phyloP scores from a whole-genome alignment of 495 filamentous ascomycete species.

The Podospora sp. region DNA sequence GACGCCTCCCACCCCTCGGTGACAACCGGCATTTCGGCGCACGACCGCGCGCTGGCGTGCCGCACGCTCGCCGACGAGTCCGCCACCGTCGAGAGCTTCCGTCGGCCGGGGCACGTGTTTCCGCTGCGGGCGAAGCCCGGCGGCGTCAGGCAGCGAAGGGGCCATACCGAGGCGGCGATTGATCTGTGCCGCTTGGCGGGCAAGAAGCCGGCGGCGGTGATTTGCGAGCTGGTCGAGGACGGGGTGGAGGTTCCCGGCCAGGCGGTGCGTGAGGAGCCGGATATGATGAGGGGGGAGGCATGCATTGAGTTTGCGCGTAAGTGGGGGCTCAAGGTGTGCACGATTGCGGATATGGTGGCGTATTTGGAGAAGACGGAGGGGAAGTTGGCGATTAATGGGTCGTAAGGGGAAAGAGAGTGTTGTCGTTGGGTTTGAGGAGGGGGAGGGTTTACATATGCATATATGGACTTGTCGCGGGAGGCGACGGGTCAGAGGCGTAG shows the following conservation, averaged over 20 bases:
- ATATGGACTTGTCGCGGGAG: not conserved
- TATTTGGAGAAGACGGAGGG: conserved; percentile 73
- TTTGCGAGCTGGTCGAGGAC: conserved; percentile 84
- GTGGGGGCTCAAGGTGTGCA: conserved; percentile 92
- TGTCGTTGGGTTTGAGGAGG: not conserved
- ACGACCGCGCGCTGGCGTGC: conserved; percentile 83
- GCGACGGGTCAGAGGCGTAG: not conserved
- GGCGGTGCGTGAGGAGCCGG: conserved; percentile 60
- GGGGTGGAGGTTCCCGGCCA: conserved; percentile 63
- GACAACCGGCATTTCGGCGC: conserved; percentile 87
- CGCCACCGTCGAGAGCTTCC: conserved; percentile 61
- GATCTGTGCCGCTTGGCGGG: conserved; percentile 84
- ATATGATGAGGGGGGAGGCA: conserved; percentile 91
- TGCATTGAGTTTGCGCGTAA: conserved; percentile 85
- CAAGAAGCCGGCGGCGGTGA: conserved; percentile 73
- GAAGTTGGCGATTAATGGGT: conserved; percentile 49
- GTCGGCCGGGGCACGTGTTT: conserved; percentile 88
- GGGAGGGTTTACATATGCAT: not conserved
- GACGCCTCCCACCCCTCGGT: conserved; percentile 72
- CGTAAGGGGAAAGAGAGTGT: conserved; percentile 12
- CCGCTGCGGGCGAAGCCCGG: conserved; percentile 79
- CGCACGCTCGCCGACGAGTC: conserved; percentile 71
- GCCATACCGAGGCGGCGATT: conserved; percentile 91
- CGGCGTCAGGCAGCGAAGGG: conserved; percentile 74
- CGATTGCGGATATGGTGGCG: conserved; percentile 84